These are phyloP conservation scores for Knufia fluminis DNA, from an alignment of 2,329 filamentous ascomycete genomes.

Conservation along the genomic window DNA sequence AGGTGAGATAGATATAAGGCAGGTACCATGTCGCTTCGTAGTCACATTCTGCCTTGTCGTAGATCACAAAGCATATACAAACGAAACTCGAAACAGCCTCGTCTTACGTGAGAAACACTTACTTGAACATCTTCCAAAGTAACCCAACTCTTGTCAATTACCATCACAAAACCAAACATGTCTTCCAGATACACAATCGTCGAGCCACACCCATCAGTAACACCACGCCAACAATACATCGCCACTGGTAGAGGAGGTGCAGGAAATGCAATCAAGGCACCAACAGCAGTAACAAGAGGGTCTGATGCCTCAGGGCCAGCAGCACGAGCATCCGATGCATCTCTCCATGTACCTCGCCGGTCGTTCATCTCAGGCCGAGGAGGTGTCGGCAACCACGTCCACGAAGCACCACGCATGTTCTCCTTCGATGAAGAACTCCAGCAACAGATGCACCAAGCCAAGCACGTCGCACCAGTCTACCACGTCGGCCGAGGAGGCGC, in stretches of 20 bases:
- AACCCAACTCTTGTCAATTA: conserved; percentile 8
- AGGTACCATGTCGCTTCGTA: conserved; percentile 1
- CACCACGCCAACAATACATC: conserved; percentile 37
- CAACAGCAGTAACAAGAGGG: conserved; percentile 42
- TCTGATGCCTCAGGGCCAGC: conserved; percentile 37
- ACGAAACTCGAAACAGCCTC: no score
- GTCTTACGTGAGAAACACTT: no score
- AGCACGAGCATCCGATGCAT: conserved; percentile 37
- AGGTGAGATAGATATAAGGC: conserved; percentile 11
- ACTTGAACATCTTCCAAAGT: conserved; percentile 14
- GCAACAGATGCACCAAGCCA: conserved; percentile 44
- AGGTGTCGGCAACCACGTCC: conserved; percentile 48
- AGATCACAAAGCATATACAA: conserved; percentile 19
- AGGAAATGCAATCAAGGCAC: conserved; percentile 47
- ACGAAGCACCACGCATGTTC: conserved; percentile 47
- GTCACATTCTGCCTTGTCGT: conserved; percentile 8
- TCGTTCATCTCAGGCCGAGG: conserved; percentile 43
- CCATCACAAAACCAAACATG: conserved; percentile 21
- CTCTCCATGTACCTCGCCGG: conserved; percentile 32
- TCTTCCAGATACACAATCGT: conserved; percentile 44
- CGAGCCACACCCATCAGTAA: conserved; percentile 53
- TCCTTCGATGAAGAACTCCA: conserved; percentile 59
- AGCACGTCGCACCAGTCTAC: conserved; percentile 51
- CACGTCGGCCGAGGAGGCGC: conserved; percentile 54
- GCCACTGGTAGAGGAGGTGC: conserved; percentile 49